A percentile compares a stretch with the other conserved stretches of the same genome.
These are phyloP conservation scores for Nothophytophthora sp. DNA, from an alignment of 352 stramenopile species.

Conservation along the genomic window DNA sequence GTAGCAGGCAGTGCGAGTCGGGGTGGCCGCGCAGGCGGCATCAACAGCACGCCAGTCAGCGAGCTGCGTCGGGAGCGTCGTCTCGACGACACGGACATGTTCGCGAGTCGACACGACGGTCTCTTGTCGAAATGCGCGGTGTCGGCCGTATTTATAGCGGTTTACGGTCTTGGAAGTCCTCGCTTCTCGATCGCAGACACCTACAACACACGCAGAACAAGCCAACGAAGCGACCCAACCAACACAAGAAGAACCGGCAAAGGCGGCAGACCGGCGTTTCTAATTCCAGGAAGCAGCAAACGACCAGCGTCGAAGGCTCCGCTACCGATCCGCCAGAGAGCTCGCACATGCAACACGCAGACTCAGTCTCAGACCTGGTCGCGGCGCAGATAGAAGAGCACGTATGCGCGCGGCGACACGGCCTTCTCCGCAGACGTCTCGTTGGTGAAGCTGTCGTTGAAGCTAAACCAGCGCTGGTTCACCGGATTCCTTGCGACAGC, in stretches of 20 bases:
- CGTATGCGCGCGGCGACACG: conserved; percentile 77
- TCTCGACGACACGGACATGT: too few species aligned
- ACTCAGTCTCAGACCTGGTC: conserved; percentile 27
- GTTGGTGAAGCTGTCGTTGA: conserved; percentile 87
- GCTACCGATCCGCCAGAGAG: too few species aligned
- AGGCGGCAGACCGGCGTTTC: conserved; percentile 21
- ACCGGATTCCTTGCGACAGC: conserved; percentile 86
- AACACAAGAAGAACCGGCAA: conserved; percentile 8
- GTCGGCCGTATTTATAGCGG: too few species aligned
- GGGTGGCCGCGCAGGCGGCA: conserved; percentile 1
- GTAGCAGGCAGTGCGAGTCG: conserved; percentile 15
- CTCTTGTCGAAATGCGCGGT: too few species aligned
- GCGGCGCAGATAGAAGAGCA: conserved; percentile 73
- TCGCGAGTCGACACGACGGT: too few species aligned
- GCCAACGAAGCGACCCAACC: too few species aligned
- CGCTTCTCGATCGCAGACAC: too few species aligned
- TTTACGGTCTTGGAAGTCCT: too few species aligned
- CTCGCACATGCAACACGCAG: conserved; percentile 19
- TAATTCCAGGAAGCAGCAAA: too few species aligned
- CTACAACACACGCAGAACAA: too few species aligned
- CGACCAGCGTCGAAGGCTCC: too few species aligned
- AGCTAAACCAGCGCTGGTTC: conserved; percentile 84
- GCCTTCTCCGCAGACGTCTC: conserved; percentile 49
- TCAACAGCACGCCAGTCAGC: conserved; percentile 3
- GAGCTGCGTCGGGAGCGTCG: too few species aligned